Conservation (phyloP, 1,284 basidiomycete species). For the Megacollybia platyphylla region DNA sequence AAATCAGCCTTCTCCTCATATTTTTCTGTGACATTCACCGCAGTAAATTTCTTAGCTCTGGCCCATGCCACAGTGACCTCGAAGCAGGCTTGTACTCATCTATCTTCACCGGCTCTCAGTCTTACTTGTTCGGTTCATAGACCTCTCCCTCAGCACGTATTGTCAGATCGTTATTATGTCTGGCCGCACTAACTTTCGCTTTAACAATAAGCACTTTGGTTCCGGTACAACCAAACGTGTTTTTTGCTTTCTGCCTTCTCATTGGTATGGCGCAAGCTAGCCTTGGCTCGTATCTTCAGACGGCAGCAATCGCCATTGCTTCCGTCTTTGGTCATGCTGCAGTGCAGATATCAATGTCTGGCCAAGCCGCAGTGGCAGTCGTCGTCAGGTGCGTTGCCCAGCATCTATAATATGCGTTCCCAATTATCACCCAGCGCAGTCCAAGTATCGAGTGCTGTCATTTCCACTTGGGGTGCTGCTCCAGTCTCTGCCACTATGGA, state of each 20-base stretch:
- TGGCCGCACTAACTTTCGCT: slow-evolving; percentile 38
- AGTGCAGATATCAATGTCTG: slow-evolving; percentile 61
- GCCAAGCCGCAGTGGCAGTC: slow-evolving; percentile 69
- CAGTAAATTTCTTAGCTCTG: slow-evolving; percentile 54
- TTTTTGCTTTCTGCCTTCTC: slow-evolving; percentile 52
- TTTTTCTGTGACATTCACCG: slow-evolving; percentile 50
- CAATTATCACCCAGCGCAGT: slow-evolving; percentile 13
- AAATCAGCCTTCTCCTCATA: slow-evolving; percentile 57
- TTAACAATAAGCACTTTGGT: slow-evolving; percentile 52
- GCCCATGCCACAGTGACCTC: slow-evolving; percentile 58
- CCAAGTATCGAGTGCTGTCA: slow-evolving; percentile 51
- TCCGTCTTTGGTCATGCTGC: slow-evolving; percentile 59
- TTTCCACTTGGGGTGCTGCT: slow-evolving; percentile 34
- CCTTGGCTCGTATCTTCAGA: slow-evolving; percentile 56
- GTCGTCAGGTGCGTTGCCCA: slow-evolving; percentile 38
- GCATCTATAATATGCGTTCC: not conserved
- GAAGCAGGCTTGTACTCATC: slow-evolving; percentile 32
- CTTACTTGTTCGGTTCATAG: slow-evolving; percentile 1
- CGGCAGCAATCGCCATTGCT: slow-evolving; percentile 55
- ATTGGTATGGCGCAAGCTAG: slow-evolving; percentile 42
- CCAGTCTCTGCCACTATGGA: slow-evolving; percentile 15
- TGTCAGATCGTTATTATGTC: slow-evolving; percentile 25
- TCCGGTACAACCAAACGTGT: slow-evolving; percentile 23
- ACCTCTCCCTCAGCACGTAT: slow-evolving; percentile 38
- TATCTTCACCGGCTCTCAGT: not conserved